phyloP scores from a whole-genome alignment of 495 filamentous ascomycete species.

The Ascobolus immersus region DNA sequence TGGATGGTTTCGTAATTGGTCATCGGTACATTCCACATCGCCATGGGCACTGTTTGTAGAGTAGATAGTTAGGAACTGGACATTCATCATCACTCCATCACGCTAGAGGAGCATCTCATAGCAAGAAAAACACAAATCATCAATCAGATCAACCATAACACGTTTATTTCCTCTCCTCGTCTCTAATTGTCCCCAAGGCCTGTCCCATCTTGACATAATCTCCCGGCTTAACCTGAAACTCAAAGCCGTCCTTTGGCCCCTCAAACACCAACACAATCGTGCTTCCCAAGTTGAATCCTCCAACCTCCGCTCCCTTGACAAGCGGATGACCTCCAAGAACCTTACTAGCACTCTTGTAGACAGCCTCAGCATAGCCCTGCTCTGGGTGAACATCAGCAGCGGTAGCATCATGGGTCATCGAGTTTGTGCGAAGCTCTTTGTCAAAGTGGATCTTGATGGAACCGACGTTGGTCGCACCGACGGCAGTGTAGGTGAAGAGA shows the following conservation, averaged over 20 bases:
- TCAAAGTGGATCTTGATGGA: conserved; percentile 97
- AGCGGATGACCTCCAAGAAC: conserved; percentile 64
- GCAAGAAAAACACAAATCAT: too few relatives aligned
- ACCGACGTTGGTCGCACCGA: conserved; percentile 96
- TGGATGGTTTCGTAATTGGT: too few relatives aligned
- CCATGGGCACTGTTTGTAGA: too few relatives aligned
- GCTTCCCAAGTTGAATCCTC: conserved; percentile 87
- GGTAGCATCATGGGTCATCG: conserved; percentile 55
- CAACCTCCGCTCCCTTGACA: conserved; percentile 81
- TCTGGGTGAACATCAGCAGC: conserved; percentile 60
- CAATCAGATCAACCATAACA: too few relatives aligned
- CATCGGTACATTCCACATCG: too few relatives aligned
- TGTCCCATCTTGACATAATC: conserved; percentile 74
- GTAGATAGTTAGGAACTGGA: too few relatives aligned
- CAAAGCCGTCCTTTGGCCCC: conserved; percentile 59
- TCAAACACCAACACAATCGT: conserved; percentile 94
- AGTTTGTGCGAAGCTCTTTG: conserved; percentile 77
- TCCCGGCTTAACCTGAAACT: conserved; percentile 60
- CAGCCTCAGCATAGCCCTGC: conserved; percentile 71
- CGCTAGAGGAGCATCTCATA: too few relatives aligned
- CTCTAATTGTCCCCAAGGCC: too few relatives aligned
- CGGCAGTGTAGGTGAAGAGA: conserved; percentile 87
- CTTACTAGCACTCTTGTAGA: conserved; percentile 50
- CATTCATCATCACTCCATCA: too few relatives aligned
- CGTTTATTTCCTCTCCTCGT: too few relatives aligned